Evolutionary conservation across 2,329 filamentous ascomycete genomes (phyloP), one percentile per base, ranked within the genome.

Genomic region (Penicillium sp.): DNA sequence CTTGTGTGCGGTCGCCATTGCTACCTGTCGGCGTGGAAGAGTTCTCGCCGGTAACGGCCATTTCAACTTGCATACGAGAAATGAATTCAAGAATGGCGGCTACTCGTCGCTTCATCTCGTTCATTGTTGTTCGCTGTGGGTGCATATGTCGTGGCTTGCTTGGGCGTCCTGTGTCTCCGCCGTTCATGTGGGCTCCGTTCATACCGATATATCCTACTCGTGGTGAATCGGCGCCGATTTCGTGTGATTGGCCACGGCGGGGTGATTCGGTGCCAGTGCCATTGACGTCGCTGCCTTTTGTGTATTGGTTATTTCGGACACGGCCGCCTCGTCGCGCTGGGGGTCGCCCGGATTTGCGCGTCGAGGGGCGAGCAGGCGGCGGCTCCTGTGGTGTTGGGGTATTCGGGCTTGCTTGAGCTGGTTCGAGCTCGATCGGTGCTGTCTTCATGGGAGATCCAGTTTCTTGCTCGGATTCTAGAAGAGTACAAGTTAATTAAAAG

Each of bases 71-170:
- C 52, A 90, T 93, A 60, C 90, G 85, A 4, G 88, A 87, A 58
- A 96, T 96, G 66, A 93, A 96, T 62, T 94, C 90, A 53, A 95
- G 81, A 67, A 96, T 95, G 18, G 84, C 88, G 4, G 88, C 84
- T 6, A 92, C 90, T 9, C 90, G 86, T 59, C 89, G 85, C 73
- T 89, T 90, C 84, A 95, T 91, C 67, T 96, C 91, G 54, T 86
- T 86, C 85, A 95, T 89, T 26, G 86, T 92, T 52, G 91, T 83
- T 62, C 79, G 77, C 48, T 82, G 77, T 12, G 80, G 72, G 57
- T 82, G 77, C 70, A 78, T 76, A 46, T 80, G 78, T 55, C 79
- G 79, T 3, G 77, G 70, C 69, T 89, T 90, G 60, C 81, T 85
- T 58, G 79, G 79, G 70, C 81, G 82, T 45, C 78, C 77, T 52